Base-by-base conservation (phyloP, 805 yeast species). In the Ogataea siamensis region DNA sequence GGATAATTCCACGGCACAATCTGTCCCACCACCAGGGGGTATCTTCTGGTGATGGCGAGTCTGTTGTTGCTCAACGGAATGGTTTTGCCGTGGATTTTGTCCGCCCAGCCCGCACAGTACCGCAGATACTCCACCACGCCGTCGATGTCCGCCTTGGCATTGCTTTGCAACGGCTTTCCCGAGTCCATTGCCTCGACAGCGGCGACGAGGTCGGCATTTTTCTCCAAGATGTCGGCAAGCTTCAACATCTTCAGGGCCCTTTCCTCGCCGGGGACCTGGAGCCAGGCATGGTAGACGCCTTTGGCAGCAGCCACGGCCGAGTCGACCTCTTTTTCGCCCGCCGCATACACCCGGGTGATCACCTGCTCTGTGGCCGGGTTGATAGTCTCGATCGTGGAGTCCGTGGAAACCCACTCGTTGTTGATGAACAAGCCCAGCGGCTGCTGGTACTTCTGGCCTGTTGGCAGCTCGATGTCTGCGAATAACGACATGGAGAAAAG, bases 1-100 rank as follows among this genome's bases (percentile, higher is more conserved):
- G 87, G 86, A 56, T 76, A 80, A 64, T 80, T 80, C 86, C 87
- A 80, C 22, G 87, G 87, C 40, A 80, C 76, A 49, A 80, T 76
- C 57, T 78, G 80, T 9, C 79, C 86, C 50, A 81, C 78, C 24
- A 80, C 83, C 34, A 67, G 57, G 5, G 87, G 83, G 60, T 82
- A 84, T 47, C 79, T 80, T 37, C 79, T 68, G 17, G 88, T 80
- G 63, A 78, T 80, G 23, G 84, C 84, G 51, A 83, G 67, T 57
- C 70, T 71, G 43, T 65, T 64, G 16, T 73, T 70, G 14, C 47
- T 45, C 6, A 62, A 34, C 25, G 68, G 68, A 26, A 64, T 63
- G 28, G 54, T 50, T 29, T 51, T 64, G 25, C 82, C 82, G 39
- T 55, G 54, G 24, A 74, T 60, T 53, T 76, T 76, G 59, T 76